phyloP scores from a whole-genome alignment of 106 monocot species.

The Ottelia alismoides region DNA sequence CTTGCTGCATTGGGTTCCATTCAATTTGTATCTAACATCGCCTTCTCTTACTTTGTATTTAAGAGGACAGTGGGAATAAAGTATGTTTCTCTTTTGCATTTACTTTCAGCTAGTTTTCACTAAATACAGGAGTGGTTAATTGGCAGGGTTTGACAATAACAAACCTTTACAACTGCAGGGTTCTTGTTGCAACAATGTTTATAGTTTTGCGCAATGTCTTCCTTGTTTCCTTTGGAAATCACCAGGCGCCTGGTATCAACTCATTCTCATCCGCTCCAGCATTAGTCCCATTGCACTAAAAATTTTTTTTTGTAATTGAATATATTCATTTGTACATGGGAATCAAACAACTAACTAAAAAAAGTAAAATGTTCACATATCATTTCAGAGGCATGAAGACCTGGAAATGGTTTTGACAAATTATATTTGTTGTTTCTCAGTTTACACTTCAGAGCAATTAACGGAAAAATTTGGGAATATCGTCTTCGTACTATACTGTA shows the following conservation, averaged over 20 bases:
- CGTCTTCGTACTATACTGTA: conserved; percentile 83
- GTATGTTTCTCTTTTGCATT: conserved; percentile 30
- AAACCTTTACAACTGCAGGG: conserved; percentile 30
- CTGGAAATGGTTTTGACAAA: too few relatives aligned
- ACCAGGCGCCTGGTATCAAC: conserved; percentile 98
- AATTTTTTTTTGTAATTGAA: neutral
- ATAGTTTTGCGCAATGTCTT: conserved; percentile 90
- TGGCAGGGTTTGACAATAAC: too few relatives aligned
- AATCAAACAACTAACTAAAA: too few relatives aligned
- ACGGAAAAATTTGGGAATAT: conserved; percentile 71
- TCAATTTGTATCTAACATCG: conserved; percentile 95
- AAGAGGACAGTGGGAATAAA: conserved; percentile 66
- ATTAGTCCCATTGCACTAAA: neutral
- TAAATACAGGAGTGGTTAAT: neutral
- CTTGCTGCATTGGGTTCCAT: conserved; percentile 97
- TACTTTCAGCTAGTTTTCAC: neutral
- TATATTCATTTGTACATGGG: neutral
- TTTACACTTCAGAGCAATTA: conserved; percentile 82
- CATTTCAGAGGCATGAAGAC: too few relatives aligned
- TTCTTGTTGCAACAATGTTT: conserved; percentile 80
- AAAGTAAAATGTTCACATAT: too few relatives aligned
- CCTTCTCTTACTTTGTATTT: conserved; percentile 94
- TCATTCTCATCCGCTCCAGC: neutral
- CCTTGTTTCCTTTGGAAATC: conserved; percentile 94
- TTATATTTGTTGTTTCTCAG: too few relatives aligned